These are phyloP conservation scores for Dendryphion nanum DNA, from an alignment of 2,329 filamentous ascomycete genomes.

Conservation along the genomic window DNA sequence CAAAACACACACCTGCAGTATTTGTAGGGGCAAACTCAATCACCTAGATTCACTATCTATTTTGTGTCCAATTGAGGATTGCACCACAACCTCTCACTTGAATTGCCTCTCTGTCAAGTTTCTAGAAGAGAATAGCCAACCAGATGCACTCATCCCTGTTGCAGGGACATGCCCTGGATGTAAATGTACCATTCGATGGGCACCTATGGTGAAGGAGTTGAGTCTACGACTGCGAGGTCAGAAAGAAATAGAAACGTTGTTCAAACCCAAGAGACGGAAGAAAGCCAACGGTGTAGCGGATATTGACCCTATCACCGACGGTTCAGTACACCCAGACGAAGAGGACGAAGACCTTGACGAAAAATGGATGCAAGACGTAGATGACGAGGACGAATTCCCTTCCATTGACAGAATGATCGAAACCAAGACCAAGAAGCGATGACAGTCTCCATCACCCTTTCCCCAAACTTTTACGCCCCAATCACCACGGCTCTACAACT, in stretches of 20 bases:
- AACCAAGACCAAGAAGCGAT: background rate
- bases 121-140: slow-evolving; percentile 41
- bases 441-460: background rate
- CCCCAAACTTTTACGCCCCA: background rate
- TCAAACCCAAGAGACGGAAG: slow-evolving; percentile 54
- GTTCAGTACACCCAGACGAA: slow-evolving; percentile 12
- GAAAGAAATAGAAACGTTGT: slow-evolving; percentile 67
- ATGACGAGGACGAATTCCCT: slow-evolving; percentile 20
- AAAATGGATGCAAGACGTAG: slow-evolving; percentile 32
- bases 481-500: slow-evolving; percentile 29
- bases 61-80: slow-evolving; percentile 52
- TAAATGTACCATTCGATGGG: slow-evolving; percentile 63
- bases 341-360: slow-evolving; percentile 35
- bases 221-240: slow-evolving; percentile 69
- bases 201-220: slow-evolving; percentile 77
- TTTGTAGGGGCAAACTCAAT: slow-evolving; percentile 48
- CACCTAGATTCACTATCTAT: slow-evolving; percentile 44
- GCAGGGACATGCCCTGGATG: slow-evolving; percentile 72
- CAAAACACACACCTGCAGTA: slow-evolving; percentile 42
- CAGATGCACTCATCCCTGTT: slow-evolving; percentile 61
- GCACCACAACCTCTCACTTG: slow-evolving; percentile 53
- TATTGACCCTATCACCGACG: slow-evolving; percentile 10
- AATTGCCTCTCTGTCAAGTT: slow-evolving; percentile 56
- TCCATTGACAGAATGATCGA: background rate
- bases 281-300: slow-evolving; percentile 23